Evolutionary conservation across 2,329 filamentous ascomycete genomes (phyloP), one percentile per base, ranked within the genome.

Genomic region (Neonectria hederae): DNA sequence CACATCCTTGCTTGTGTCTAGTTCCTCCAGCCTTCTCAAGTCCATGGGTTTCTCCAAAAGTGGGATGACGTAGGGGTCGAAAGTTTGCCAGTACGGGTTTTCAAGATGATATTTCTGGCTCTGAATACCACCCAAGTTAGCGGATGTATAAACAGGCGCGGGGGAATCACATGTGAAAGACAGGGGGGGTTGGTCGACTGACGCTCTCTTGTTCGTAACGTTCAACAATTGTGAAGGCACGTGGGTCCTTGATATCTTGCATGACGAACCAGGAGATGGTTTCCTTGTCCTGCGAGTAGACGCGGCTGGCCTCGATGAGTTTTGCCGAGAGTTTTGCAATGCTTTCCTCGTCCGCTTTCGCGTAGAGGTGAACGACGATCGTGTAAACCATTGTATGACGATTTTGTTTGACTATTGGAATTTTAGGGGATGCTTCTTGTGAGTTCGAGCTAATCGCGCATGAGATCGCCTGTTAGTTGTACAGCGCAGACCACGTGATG

Each of bases 71-170:
- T 92, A 92, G 6, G 89, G 89, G 76, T 92, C 90, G 72, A 93
- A 92, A 1, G 90, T 92, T 81, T 91, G 86, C 89, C 89, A 92
- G 82, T 92, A 92, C 0, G 89, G 89, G 78, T 92, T 92, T 73
- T 86, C 84, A 19, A 89, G 82, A 74, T 89, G 87, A 72, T 89
- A 89, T 68, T 88, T 84, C 76, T 89, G 87, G 73, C 81, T 84
- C 80, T 85, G 69, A 57, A 46, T 8, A 30, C 13, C 14, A 42
- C 38, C 32, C 17, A 24, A 10, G 35, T 21, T 2, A 55, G 10
- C 57, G 4, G 13, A 35, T 38, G 43, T 69, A 42, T 42, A 42
- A 42, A 42, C n/a, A 42, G n/a, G n/a, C 13, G n/a, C n/a, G 8
- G n/a, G 21, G 9, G 57, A 40, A 14, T 7, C 1, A 24, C 5